Base-by-base conservation (phyloP, 2,329 filamentous ascomycete genomes). In the Cladosporium sp. region DNA sequence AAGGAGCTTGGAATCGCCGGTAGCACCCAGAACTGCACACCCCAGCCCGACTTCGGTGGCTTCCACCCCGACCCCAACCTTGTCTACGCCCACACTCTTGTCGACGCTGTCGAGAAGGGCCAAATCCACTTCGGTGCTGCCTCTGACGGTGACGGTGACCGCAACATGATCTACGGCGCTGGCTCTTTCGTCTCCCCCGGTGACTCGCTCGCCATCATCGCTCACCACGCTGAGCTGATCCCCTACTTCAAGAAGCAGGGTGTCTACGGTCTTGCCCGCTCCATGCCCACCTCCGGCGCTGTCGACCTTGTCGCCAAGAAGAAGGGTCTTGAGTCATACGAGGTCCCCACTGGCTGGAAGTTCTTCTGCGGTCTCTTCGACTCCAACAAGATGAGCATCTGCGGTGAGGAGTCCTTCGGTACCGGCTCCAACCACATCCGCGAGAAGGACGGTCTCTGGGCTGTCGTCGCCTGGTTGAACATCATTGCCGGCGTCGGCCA, bases 161-260 rank as follows among this genome's bases (percentile, higher is more conserved):
- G 95, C 73, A 99, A 99, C 88, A 99, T 99, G 95, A 99, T 99
- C 77, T 99, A 99, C 81, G 95, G 95, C 69, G 93, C 94, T 71
- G 94, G 96, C 75, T 89, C 91, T 53, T 99, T 99, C 76, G 95
- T 99, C 68, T 98, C 94, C 8, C 95, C 95, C 8, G 95, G 95
- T 76, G 95, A 99, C 84, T 97, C 92, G 75, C 85, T 99, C 74
- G 95, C 95, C 76, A 99, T 99, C 78, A 99, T 99, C 76, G 93
- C 95, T 58, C 95, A 99, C 84, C 90, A 99, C 78, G 93, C 95
- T 72, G 88, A 97, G 74, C 88, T 97, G 67, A 99, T 99, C 75
- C 95, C 95, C 66, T 99, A 97, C 84, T 99, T 99, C 88, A 90
- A 94, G 85, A 93, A 95, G 83, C 91, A 98, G 78, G 94, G 95